Base-by-base conservation (phyloP, 2,329 filamentous ascomycete genomes). In the Metarhizium guizhouense region DNA sequence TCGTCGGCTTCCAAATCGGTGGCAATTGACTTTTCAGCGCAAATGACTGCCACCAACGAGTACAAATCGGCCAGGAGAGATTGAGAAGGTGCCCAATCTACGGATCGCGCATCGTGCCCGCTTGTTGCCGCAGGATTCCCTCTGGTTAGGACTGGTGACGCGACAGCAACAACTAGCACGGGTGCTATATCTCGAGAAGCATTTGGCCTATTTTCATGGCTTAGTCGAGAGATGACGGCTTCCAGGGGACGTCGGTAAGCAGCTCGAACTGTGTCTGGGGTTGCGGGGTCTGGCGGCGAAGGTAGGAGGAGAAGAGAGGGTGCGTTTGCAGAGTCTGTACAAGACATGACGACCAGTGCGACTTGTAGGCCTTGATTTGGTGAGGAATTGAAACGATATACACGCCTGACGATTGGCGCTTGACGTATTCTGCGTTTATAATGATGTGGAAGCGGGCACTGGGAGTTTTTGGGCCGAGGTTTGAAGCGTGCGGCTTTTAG, bases 61-160 rank as follows among this genome's bases (percentile, higher is more conserved):
- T 97, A 97, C 29, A 95, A 67, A 30, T 82, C 81, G 3, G 88
- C 87, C 25, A 96, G 72, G 5, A 93, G 76, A n/a, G 79, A 76
- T 69, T 96, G 90, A 0, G 85, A 80, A n/a, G 78, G 72, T 38
- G 77, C 67, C 79, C 91, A 95, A 18, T 81, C 74, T 73, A 29
- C 79, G 74, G 62, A 42, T 25, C 53, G 54, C 10, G 80, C 45
- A 58, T 78, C 40, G 49, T 47, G 20, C 53, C 55, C 25, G 73
- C n/a, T 16, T 45, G 16, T 16, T 45, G 42, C 6, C 16, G 71
- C 29, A 75, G 72, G 7, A 34, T 34, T 36, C 72, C 71, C 20
- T 80, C 77, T 14, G 36, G 50, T 76, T 72, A 91, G 76, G 53
- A 86, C 75, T 2, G 85, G 82, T 51, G 81, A 80, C 2, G 81